phyloP scores from a whole-genome alignment of 148 eudicot genomes.

The Nepenthes gracilis region DNA sequence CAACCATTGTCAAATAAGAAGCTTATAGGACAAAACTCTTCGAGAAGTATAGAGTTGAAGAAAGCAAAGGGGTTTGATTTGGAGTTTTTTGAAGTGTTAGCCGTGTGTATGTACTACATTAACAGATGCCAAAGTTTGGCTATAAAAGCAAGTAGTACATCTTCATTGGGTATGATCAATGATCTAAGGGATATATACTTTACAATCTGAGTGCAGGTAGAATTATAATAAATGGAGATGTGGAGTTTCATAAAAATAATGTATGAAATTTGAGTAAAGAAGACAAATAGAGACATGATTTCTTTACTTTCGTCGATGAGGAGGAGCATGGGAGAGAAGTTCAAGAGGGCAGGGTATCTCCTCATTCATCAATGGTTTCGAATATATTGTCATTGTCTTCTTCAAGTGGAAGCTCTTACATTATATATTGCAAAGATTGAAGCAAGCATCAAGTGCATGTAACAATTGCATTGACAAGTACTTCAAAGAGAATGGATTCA shows the following conservation, averaged over 20 bases:
- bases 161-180: background rate
- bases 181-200: background rate
- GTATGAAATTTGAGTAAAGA: too few relatives aligned
- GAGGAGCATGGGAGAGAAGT: background rate
- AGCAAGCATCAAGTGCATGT: background rate
- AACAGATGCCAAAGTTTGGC: background rate
- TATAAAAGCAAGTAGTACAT: background rate
- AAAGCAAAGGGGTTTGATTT: background rate
- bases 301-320: background rate
- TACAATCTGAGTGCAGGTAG: background rate
- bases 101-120: background rate
- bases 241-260: background rate
- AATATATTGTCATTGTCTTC: too few relatives aligned
- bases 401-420: background rate
- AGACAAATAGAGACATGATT: background rate
- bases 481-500: too few relatives aligned
- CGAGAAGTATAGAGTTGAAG: background rate
- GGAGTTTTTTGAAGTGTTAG: background rate
- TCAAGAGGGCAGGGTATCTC: background rate
- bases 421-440: background rate
- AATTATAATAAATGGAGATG: background rate
- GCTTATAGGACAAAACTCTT: background rate
- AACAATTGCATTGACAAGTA: background rate
- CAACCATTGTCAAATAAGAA: background rate
- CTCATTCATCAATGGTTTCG: too few relatives aligned